Evolutionary conservation across 2,329 filamentous ascomycete species (phyloP), one percentile per base, ranked within the genome.

Genomic region (Phyllosticta ampelicida): DNA sequence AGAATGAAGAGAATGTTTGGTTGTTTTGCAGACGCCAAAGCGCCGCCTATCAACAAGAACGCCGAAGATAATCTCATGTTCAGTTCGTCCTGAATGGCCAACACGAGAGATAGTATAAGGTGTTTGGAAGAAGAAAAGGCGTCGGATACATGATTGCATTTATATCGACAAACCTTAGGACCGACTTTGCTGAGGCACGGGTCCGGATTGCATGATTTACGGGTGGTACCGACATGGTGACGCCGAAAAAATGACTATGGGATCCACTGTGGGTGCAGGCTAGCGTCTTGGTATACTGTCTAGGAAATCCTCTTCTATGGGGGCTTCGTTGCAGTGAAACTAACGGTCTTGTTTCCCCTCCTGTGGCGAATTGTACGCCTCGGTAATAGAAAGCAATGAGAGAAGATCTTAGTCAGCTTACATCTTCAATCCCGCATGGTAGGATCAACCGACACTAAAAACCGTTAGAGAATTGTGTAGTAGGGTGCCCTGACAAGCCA

Each of bases 1-100:
- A 87, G 73, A 59, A 87, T 81, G 65, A 87, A 84, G 19, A 88
- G 73, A 51, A 87, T 80, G 62, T 87, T 87, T 1, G 67, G 66
- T 23, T 57, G 55, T 23, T 57, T 57, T 21, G 55, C 55, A 11
- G 49, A 48, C 49, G 55, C 55, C 26, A 57, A 19, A 53, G 55
- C 55, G 55, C 50, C 55, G 55, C 55, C 26, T 5, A 57, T 21
- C 49, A 57, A 23, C 13, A 53, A 51, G 26, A 30, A 20, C n/a
- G 52, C n/a, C 13, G 50, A 48, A 4, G 55, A 13, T 19, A 48
- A 52, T 36, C 52, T 57, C 55, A 57, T 57, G 16, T 23, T 52
- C 16, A 20, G 16, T 19, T 48, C 5, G n/a, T 29, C 36, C 36
- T n/a, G 11, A 3, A 5, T 4, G 13, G 6, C 36, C 5, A 44